Base-by-base conservation (phyloP, 306 rosid species). In the Rosa chinensis region DNA sequence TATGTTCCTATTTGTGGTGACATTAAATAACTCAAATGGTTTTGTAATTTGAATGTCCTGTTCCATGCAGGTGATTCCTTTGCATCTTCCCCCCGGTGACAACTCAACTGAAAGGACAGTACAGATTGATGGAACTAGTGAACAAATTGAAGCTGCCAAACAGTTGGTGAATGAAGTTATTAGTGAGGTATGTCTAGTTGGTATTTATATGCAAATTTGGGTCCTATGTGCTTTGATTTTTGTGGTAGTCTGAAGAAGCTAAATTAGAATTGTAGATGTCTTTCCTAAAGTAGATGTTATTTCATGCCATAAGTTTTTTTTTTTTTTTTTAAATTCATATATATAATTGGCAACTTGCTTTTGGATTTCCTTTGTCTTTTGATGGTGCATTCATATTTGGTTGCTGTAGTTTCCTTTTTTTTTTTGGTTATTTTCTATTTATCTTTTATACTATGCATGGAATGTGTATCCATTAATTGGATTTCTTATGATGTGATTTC, bases 61-160 rank as follows among this genome's bases (percentile, higher is more conserved):
- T 56, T 75, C 43, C 5, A 35, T 79, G 32, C 79, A 96, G 99
- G 98, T 96, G 88, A 93, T 96, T 84, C 99, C 98, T 52, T 84
- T 96, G 84, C 99, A 96, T 89, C 94, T 91, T 28, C 99, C 99
- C 72, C 99, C 98, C 28, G 99, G 99, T 70, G 99, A 96, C 82
- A 74, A 93, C 48, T 96, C 99, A 8, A 66, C 72, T 0, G 98
- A 96, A 81, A 89, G 99, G 83, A 96, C 99, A 20, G 61, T 93
- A 70, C 97, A 96, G 82, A 87, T 96, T 82, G 98, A 96, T 72
- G 99, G 99, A 72, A 88, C 94, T 14, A 73, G 88, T 28, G 99
- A 93, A 43, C 99, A 96, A 85, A 90, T 93, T 83, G 98, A 96
- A 79, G 83, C 88, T 75, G 98, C 98, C 42, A 96, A 93, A 81